phyloP scores from a whole-genome alignment of 352 stramenopile genomes.

The Phytophthora capsici region DNA sequence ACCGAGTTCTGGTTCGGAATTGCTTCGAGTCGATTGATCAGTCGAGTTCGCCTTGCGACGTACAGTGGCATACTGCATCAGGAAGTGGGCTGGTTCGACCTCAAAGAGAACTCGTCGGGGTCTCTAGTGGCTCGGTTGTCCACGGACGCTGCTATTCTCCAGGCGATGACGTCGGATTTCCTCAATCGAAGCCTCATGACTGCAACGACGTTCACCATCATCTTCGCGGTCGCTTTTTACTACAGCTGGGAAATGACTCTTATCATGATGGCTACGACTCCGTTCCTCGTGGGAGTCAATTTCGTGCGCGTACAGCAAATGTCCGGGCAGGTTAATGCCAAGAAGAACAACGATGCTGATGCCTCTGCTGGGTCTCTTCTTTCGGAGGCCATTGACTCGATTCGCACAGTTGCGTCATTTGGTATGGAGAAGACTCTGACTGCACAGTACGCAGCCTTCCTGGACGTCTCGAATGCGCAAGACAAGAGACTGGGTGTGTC shows the following conservation, averaged over 20 bases:
- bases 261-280: slow-evolving; percentile 37
- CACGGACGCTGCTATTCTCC: slow-evolving; percentile 76
- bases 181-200: slow-evolving; percentile 67
- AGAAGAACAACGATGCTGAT: slow-evolving; percentile 55
- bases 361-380: slow-evolving; percentile 43
- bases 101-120: slow-evolving; percentile 22
- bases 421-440: slow-evolving; percentile 43
- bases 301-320: slow-evolving; percentile 50
- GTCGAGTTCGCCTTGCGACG: slow-evolving; percentile 46
- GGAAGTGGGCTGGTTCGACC: slow-evolving; percentile 32
- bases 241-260: slow-evolving; percentile 75
- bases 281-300: slow-evolving; percentile 41
- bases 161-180: slow-evolving; percentile 74
- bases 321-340: slow-evolving; percentile 41
- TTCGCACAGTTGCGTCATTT: slow-evolving; percentile 66
- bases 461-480: slow-evolving; percentile 40
- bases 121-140: slow-evolving; percentile 69
- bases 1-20: slow-evolving; percentile 65
- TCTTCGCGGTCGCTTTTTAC: slow-evolving; percentile 48
- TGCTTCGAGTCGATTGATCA: slow-evolving; percentile 53
- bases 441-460: slow-evolving; percentile 28
- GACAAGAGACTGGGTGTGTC: slow-evolving; percentile 42
- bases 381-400: slow-evolving; percentile 51
- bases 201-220: slow-evolving; percentile 58
- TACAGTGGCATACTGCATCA: slow-evolving; percentile 69